Evolutionary conservation across 192 early-diverging fungal species (phyloP), one percentile per base, ranked within the genome.

Genomic region (Funneliformis mosseae): DNA sequence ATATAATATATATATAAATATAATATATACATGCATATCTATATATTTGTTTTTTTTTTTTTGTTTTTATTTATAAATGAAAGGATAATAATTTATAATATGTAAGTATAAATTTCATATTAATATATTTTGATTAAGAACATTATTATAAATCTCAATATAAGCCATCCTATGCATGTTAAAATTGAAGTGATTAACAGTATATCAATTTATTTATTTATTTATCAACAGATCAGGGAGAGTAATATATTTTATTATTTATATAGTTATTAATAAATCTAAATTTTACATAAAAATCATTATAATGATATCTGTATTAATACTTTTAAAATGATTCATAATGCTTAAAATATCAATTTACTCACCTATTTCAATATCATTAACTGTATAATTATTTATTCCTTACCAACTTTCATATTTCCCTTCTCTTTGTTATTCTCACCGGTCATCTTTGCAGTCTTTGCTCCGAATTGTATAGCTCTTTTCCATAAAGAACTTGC

Each of bases 381-480:
- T 55, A 55, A 18, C 7, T 45, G n/a, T 10, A 11, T 8, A 33
- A 42, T 16, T 69, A 21, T 42, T 41, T 42, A 43, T n/a, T 70
- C 28, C n/a, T 42, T n/a, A 11, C 3, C 9, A 70, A 82, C 61
- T 61, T 81, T 86, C 78, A 79, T 79, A 60, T 79, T 25, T 63
- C 87, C 87, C 50, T 81, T 86, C 42, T 86, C 82, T 59, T 46
- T 45, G 9, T 78, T 71, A 41, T 33, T 73, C 46, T 82, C 82
- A 25, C 38, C 79, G 11, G 90, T 91, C 97, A 99, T 97, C 85
- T 96, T 97, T n/a, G 97, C 97, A 0, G 95, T 96, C 25, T 94
- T 88, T 0, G 97, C 95, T 7, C 97, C 97, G 90, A 99, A 99
- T 84, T 99, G 97, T 64, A 99, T 95, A 4, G 97, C 97, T n/a